Evolutionary conservation across 495 filamentous ascomycete species (phyloP).

Genomic region (Tuber umbilicatum): DNA sequence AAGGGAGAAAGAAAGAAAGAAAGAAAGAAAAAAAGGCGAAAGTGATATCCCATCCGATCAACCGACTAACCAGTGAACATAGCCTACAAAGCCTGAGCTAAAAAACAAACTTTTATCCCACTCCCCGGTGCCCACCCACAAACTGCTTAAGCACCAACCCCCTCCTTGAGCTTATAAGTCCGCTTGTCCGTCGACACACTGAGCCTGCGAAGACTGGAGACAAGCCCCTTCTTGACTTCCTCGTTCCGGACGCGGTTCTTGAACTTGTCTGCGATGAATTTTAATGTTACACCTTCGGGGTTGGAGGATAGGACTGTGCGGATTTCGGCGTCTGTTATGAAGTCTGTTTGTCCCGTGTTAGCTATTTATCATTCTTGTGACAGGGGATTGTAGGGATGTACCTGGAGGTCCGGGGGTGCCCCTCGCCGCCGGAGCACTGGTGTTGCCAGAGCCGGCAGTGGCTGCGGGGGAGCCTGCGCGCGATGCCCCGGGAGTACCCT

Average conservation of each 20-base stretch:
- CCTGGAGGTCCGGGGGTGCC: conserved; percentile 48
- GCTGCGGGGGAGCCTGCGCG: not conserved
- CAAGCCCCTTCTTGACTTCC: conserved; percentile 30
- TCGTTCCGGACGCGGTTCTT: conserved; percentile 31
- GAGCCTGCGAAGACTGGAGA: conserved; percentile 32
- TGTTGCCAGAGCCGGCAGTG: conserved; percentile 44
- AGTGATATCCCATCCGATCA: not conserved
- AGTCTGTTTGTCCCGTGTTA: conserved; percentile 31
- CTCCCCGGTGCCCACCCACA: not conserved
- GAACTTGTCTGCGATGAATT: conserved; percentile 35
- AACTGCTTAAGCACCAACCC: conserved; percentile 4
- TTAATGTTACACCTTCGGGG: conserved; percentile 57
- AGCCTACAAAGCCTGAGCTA: not conserved
- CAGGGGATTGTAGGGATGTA: conserved; percentile 8
- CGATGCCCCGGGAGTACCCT: conserved; percentile 47
- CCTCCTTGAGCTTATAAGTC: conserved; percentile 31
- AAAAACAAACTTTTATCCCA: not conserved
- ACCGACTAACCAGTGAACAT: not conserved
- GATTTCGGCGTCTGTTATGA: conserved; percentile 64
- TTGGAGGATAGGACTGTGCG: conserved; percentile 57
- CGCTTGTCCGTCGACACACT: conserved; percentile 28
- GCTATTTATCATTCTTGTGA: not conserved
- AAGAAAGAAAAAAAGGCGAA: not conserved
- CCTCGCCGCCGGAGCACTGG: conserved; percentile 42
- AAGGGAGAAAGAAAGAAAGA: not conserved